phyloP scores from a whole-genome alignment of 2,329 filamentous ascomycete genomes.

The Fusarium sp. region DNA sequence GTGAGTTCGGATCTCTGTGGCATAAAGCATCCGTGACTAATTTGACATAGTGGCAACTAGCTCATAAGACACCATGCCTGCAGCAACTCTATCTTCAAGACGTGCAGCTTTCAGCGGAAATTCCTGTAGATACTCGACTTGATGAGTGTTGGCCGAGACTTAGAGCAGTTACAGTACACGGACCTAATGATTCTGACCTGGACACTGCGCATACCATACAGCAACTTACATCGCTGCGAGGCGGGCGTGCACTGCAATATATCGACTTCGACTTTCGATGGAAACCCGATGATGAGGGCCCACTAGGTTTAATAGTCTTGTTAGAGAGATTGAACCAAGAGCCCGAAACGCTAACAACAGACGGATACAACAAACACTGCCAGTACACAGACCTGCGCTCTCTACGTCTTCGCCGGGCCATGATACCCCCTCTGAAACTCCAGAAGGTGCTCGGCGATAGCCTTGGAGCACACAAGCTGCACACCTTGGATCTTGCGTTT shows the following conservation, averaged over 20 bases:
- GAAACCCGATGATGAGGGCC: slow-evolving; percentile 39
- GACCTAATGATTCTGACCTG: slow-evolving; percentile 34
- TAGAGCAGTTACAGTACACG: slow-evolving; percentile 45
- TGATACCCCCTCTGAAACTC: slow-evolving; percentile 42
- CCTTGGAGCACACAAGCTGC: slow-evolving; percentile 45
- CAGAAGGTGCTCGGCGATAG: slow-evolving; percentile 42
- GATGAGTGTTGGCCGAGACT: slow-evolving; percentile 47
- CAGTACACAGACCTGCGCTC: slow-evolving; percentile 45
- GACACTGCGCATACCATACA: slow-evolving; percentile 40
- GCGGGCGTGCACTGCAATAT: slow-evolving; percentile 42
- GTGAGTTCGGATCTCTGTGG: slow-evolving; percentile 24
- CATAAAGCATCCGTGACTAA: slow-evolving; percentile 13
- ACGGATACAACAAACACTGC: slow-evolving; percentile 24
- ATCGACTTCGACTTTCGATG: slow-evolving; percentile 49
- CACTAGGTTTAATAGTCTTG: slow-evolving; percentile 33
- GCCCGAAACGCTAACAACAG: slow-evolving; percentile 8
- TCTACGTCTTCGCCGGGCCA: slow-evolving; percentile 44
- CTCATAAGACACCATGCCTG: slow-evolving; percentile 44
- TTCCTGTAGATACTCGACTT: slow-evolving; percentile 20
- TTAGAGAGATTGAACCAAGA: slow-evolving; percentile 32
- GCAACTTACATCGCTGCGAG: slow-evolving; percentile 45
- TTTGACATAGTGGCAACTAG: slow-evolving; percentile 40
- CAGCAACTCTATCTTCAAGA: slow-evolving; percentile 50
- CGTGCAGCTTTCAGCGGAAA: slow-evolving; percentile 34
- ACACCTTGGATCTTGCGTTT: slow-evolving; percentile 53